phyloP scores from a whole-genome alignment of 345 rosid genomes.

The Ricinus communis region DNA sequence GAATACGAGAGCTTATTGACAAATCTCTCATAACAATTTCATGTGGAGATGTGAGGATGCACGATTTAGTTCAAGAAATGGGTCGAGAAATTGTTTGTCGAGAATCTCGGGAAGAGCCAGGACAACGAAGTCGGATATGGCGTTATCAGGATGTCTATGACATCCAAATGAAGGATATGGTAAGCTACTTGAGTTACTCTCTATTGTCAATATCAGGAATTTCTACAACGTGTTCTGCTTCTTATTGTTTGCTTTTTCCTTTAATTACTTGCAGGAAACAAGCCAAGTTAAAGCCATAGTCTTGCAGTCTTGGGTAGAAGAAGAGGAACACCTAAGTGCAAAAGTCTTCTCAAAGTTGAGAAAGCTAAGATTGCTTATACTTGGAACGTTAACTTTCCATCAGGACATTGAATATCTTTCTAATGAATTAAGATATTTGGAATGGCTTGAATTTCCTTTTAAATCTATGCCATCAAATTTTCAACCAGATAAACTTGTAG shows the following conservation, averaged over 20 bases:
- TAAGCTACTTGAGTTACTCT: too few species aligned
- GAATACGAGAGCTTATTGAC: constrained; percentile 3
- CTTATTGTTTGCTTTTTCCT: background rate
- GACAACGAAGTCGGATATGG: constrained; percentile 1
- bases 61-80: constrained; percentile 24
- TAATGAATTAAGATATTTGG: background rate
- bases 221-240: background rate
- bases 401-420: background rate
- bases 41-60: background rate
- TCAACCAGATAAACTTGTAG: background rate
- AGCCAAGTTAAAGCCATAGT: background rate
- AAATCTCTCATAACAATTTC: constrained; percentile 15
- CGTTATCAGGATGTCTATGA: too few species aligned
- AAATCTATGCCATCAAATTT: background rate
- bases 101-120: constrained; percentile 10
- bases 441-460: background rate
- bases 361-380: background rate
- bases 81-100: constrained; percentile 13
- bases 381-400: background rate
- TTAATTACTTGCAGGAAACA: background rate
- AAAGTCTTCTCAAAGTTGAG: constrained; percentile 8
- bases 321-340: background rate
- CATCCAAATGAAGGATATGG: too few species aligned
- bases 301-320: background rate
- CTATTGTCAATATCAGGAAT: too few species aligned